Conservation (phyloP, 208 protist genomes). For the Trypanosoma mega region DNA sequence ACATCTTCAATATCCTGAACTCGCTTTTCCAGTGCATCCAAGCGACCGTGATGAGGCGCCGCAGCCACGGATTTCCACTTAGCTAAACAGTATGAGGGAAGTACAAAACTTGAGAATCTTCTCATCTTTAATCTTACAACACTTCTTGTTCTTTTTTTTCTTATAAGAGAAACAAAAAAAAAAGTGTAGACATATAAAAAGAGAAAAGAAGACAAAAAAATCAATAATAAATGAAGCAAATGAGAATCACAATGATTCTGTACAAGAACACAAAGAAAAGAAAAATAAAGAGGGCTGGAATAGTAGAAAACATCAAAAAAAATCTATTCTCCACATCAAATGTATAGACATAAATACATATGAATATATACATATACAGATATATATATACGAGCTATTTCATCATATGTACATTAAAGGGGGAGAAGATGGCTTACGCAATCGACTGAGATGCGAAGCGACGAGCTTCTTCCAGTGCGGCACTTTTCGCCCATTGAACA, state of each 20-base stretch:
- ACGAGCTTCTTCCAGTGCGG: constrained; percentile 70
- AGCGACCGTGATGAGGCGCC: constrained; percentile 8
- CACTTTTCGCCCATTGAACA: constrained; percentile 72
- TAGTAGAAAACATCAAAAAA: constrained; percentile 10
- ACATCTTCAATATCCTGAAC: constrained; percentile 61
- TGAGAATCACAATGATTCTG: too few species aligned
- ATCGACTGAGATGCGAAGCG: constrained; percentile 9
- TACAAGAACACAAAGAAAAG: constrained; percentile 1
- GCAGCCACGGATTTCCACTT: constrained; percentile 4
- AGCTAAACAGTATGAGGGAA: not conserved
- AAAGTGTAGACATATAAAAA: not conserved
- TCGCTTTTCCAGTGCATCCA: constrained; percentile 38
- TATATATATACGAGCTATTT: too few species aligned
- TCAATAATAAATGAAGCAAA: constrained; percentile 2
- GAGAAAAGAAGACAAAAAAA: constrained; percentile 15
- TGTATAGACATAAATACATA: constrained; percentile 5
- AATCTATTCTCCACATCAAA: constrained; percentile 1
- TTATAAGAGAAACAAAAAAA: not conserved
- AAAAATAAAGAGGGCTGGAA: not conserved
- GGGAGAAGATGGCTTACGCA: constrained; percentile 13
- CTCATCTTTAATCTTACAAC: too few species aligned
- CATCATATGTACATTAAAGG: constrained; percentile 13
- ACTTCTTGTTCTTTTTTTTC: constrained; percentile 15
- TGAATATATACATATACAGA: not conserved
- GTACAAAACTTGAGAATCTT: constrained; percentile 14